Evolutionary conservation across 768 basidiomycete species (phyloP).

Genomic region (Rhodotorula taiwanensis): DNA sequence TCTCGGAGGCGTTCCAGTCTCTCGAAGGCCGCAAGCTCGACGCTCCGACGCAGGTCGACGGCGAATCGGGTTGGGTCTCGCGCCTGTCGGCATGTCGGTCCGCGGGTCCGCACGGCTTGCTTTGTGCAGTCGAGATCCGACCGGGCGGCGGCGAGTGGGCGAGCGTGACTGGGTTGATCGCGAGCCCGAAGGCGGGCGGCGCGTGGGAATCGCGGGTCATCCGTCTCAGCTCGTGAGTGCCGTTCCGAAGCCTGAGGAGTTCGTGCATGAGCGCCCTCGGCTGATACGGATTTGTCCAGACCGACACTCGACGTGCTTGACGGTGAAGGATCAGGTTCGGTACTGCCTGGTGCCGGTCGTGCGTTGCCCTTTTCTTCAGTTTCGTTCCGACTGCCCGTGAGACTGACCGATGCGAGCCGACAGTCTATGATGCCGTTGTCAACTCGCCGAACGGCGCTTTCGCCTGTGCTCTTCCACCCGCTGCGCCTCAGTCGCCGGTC

Average conservation of each 20-base stretch:
- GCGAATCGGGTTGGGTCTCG: background rate
- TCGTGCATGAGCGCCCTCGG: too few relatives aligned
- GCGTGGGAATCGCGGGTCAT: background rate
- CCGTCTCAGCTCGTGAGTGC: constrained; percentile 3
- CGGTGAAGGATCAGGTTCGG: background rate
- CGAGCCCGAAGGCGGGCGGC: background rate
- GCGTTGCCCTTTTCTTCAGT: background rate
- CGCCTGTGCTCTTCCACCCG: constrained; percentile 5
- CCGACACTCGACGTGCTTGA: constrained; percentile 7
- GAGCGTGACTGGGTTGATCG: background rate
- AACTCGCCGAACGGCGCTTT: constrained; percentile 10
- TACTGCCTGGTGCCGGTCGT: background rate
- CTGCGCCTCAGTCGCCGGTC: background rate
- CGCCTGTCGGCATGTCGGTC: background rate
- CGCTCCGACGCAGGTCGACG: background rate
- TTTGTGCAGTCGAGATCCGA: constrained; percentile 3
- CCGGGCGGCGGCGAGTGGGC: constrained; percentile 13
- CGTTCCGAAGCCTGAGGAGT: too few relatives aligned
- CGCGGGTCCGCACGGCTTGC: background rate
- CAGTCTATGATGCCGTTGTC: constrained; percentile 2
- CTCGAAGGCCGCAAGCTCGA: constrained; percentile 18
- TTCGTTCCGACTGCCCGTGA: background rate
- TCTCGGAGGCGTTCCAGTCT: constrained; percentile 13
- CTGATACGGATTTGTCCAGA: too few relatives aligned
- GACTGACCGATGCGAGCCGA: too few relatives aligned